phyloP scores from a whole-genome alignment of 768 basidiomycete species.

The Termitomyces heimii region DNA sequence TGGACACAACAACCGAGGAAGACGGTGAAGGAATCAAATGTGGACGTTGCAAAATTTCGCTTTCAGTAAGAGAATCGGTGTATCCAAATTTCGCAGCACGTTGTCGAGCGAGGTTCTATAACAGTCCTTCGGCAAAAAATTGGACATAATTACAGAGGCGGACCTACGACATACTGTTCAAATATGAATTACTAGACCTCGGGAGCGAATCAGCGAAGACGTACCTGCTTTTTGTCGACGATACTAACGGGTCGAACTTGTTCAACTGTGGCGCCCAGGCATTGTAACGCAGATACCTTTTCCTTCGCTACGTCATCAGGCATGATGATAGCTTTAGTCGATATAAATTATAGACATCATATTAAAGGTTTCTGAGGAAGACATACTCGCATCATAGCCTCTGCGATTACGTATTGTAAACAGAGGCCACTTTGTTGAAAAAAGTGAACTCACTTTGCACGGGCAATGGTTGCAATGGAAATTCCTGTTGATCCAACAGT shows the following conservation, averaged over 20 bases:
- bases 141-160: not conserved
- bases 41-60: conserved; percentile 10
- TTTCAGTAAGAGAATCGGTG: conserved; percentile 24
- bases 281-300: conserved; percentile 78
- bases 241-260: conserved; percentile 92
- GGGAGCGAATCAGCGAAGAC: conserved; percentile 12
- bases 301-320: conserved; percentile 88
- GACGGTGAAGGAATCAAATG: conserved; percentile 38
- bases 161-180: conserved; percentile 59
- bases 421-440: not conserved
- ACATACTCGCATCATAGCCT: conserved; percentile 83
- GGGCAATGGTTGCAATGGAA: conserved; percentile 89
- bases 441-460: conserved; percentile 58
- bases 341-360: not conserved
- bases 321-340: conserved; percentile 70
- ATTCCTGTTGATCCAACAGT: conserved; percentile 97
- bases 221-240: conserved; percentile 91
- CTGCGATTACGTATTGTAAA: conserved; percentile 27
- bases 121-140: not conserved
- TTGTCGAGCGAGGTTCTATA: conserved; percentile 81
- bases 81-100: conserved; percentile 72
- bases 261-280: conserved; percentile 86
- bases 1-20: conserved; percentile 46
- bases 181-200: not conserved
- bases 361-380: not conserved